Conservation (phyloP, 805 yeast genomes). For the Spathaspora gorwiae region DNA sequence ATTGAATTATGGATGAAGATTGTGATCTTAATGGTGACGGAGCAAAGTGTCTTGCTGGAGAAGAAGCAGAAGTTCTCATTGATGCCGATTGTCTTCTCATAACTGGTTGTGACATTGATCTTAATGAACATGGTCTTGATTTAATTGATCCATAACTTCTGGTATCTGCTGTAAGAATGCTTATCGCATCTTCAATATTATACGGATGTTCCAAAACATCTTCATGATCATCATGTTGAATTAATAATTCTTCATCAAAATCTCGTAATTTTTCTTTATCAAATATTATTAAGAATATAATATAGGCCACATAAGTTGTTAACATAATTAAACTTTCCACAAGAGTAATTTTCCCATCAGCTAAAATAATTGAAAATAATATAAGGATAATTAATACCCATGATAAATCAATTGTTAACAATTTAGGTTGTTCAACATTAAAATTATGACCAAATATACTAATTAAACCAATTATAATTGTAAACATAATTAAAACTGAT, state of each 20-base stretch:
- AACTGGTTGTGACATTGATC: not conserved
- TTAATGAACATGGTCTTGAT: not conserved
- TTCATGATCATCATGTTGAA: conserved; percentile 1
- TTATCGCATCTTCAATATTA: conserved; percentile 21
- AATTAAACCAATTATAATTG: conserved; percentile 32
- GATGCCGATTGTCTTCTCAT: not conserved
- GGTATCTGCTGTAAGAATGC: conserved; percentile 7
- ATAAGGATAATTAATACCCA: conserved; percentile 25
- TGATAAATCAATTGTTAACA: conserved; percentile 21
- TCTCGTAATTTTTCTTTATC: conserved; percentile 12
- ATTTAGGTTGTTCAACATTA: conserved; percentile 13
- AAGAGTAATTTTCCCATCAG: conserved; percentile 31
- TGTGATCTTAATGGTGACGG: not conserved
- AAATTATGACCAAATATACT: conserved; percentile 19
- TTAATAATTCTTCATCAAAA: conserved; percentile 8
- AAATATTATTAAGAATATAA: conserved; percentile 17
- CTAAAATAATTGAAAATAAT: conserved; percentile 23
- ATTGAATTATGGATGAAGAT: not conserved
- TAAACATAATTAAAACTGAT: conserved; percentile 27
- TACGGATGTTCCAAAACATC: conserved; percentile 10
- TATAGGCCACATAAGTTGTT: conserved; percentile 18
- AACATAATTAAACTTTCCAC: conserved; percentile 26
- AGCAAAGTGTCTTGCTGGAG: not conserved
- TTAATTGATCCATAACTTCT: conserved; percentile 1
- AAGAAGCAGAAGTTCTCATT: not conserved